phyloP scores from a whole-genome alignment of 75 land plant genomes.

The Sequoia sempervirens region DNA sequence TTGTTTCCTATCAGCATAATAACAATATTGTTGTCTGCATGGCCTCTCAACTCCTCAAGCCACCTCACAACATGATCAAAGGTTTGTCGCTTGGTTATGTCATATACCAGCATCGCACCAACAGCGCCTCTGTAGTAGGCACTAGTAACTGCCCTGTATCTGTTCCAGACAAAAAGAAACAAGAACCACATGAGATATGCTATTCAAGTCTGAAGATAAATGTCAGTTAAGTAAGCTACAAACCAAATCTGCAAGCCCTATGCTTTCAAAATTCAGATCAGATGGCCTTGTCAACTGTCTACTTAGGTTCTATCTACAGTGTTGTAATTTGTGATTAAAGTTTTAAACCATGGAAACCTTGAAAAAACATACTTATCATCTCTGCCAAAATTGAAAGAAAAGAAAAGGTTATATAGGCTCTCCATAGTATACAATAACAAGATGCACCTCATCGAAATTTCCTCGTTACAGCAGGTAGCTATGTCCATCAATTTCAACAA shows the following conservation, averaged over 20 bases:
- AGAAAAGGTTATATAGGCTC: background rate
- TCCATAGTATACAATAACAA: background rate
- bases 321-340: background rate
- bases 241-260: background rate
- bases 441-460: background rate
- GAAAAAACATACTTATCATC: background rate
- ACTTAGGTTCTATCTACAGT: background rate
- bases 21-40: constrained; percentile 30
- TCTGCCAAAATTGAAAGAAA: background rate
- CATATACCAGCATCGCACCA: constrained; percentile 35
- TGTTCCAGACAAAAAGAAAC: background rate
- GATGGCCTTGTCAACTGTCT: background rate
- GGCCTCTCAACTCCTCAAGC: constrained; percentile 31
- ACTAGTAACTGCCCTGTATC: constrained; percentile 37
- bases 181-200: background rate
- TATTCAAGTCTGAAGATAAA: background rate
- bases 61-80: constrained; percentile 33
- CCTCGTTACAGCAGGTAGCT: background rate
- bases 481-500: background rate
- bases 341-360: background rate
- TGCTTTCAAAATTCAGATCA: background rate
- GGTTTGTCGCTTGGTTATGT: constrained; percentile 31
- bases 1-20: constrained; percentile 35
- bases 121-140: constrained; percentile 40
- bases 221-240: background rate